phyloP scores from a whole-genome alignment of 768 basidiomycete genomes.

The Suillus subalutaceus region DNA sequence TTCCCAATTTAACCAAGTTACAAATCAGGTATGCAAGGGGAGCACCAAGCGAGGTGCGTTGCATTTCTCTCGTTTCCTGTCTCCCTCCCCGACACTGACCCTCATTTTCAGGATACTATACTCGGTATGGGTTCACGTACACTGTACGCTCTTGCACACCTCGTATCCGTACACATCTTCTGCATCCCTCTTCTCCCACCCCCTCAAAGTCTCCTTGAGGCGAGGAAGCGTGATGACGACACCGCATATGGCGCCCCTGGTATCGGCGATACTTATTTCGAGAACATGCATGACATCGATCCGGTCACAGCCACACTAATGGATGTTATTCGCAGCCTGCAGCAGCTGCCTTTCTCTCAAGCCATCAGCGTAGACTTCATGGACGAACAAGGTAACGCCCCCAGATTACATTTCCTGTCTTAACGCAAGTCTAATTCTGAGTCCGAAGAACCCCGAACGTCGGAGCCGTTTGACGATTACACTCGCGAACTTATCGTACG shows the following conservation, averaged over 20 bases:
- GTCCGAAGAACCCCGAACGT: background rate
- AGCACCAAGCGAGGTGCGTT: slow-evolving; percentile 44
- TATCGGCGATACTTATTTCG: background rate
- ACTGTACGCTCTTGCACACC: slow-evolving; percentile 37
- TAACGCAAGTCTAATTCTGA: background rate
- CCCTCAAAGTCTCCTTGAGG: slow-evolving; percentile 11
- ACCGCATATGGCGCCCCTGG: slow-evolving; percentile 11
- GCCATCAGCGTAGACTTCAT: background rate
- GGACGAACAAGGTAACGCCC: background rate
- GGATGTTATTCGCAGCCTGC: background rate
- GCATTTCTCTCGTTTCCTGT: background rate
- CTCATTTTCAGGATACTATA: slow-evolving; percentile 35
- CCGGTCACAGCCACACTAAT: slow-evolving; percentile 11
- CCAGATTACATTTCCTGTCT: background rate
- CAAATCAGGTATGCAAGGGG: slow-evolving; percentile 42
- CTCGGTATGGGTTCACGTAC: slow-evolving; percentile 48
- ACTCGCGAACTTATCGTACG: slow-evolving; percentile 7
- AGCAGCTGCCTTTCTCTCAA: background rate
- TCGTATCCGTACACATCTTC: slow-evolving; percentile 45
- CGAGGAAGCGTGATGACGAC: background rate
- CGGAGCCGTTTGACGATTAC: slow-evolving; percentile 3
- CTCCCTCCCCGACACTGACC: background rate
- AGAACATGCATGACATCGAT: slow-evolving; percentile 20
- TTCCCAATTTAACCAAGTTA: slow-evolving; percentile 35
- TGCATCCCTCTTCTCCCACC: background rate